phyloP scores from a whole-genome alignment of 2,329 filamentous ascomycete species.

The Allantophomopsis lycopodina region DNA sequence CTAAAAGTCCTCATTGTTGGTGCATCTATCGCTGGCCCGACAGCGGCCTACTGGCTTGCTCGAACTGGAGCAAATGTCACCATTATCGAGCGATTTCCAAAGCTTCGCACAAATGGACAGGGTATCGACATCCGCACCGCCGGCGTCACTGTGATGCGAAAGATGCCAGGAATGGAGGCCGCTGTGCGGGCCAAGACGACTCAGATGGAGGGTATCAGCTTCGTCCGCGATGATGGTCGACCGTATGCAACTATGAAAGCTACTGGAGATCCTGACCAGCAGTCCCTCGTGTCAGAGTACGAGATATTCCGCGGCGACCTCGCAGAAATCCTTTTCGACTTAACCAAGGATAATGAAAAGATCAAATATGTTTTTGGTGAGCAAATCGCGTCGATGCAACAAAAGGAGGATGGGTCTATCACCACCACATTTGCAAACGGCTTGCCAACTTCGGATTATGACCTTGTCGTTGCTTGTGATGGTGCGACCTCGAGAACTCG shows the following conservation, averaged over 20 bases:
- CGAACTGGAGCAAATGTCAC: conserved; percentile 21
- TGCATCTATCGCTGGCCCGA: conserved; percentile 20
- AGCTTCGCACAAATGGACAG: conserved; percentile 29
- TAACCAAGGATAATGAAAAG: conserved; percentile 21
- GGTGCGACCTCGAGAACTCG: conserved; percentile 31
- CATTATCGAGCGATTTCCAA: conserved; percentile 24
- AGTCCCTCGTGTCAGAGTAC: conserved; percentile 20
- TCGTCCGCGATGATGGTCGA: conserved; percentile 23
- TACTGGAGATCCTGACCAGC: conserved; percentile 23
- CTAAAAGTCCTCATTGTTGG: conserved; percentile 19
- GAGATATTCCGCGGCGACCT: conserved; percentile 31
- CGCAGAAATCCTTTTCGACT: conserved; percentile 23
- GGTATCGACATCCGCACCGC: conserved; percentile 17
- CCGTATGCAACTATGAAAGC: conserved; percentile 21
- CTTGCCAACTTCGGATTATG: conserved; percentile 21
- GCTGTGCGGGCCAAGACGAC: conserved; percentile 21
- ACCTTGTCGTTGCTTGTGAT: conserved; percentile 34
- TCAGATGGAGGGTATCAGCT: conserved; percentile 26
- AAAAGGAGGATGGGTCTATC: too few species aligned
- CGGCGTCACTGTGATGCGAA: conserved; percentile 23
- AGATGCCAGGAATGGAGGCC: conserved; percentile 23
- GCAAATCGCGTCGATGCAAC: too few species aligned
- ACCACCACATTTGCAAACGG: conserved; percentile 8
- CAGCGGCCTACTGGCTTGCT: conserved; percentile 26
- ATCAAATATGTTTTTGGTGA: conserved; percentile 19